Percentiles rank a stretch among this genome's conserved stretches.
Evolutionary conservation across 495 filamentous ascomycete genomes (phyloP).

Genomic region (Massariosphaeria phaeospora): DNA sequence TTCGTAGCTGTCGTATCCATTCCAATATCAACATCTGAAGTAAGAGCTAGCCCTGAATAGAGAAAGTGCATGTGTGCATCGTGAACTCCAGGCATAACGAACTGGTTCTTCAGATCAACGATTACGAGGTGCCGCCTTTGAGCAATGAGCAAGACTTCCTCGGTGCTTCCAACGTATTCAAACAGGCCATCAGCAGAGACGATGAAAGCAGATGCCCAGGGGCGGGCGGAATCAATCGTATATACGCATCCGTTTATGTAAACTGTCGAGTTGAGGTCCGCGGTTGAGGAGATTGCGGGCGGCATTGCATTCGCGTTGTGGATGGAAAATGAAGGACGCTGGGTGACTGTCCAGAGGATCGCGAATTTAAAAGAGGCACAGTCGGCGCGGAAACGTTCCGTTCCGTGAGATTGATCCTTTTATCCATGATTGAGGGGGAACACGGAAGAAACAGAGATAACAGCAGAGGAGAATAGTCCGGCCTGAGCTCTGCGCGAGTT

Average conservation of each 20-base stretch:
- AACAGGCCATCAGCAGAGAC: slow-evolving; percentile 14
- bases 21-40: slow-evolving; percentile 6
- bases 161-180: background rate
- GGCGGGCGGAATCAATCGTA: background rate
- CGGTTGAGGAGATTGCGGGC: background rate
- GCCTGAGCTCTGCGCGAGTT: too few relatives aligned
- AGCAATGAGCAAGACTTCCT: background rate
- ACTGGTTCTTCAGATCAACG: slow-evolving; percentile 11
- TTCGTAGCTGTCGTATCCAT: slow-evolving; percentile 3
- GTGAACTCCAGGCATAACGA: slow-evolving; percentile 26
- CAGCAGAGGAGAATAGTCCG: too few relatives aligned
- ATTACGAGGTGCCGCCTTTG: background rate
- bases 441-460: too few relatives aligned
- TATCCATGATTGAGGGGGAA: too few relatives aligned
- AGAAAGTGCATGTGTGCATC: slow-evolving; percentile 27
- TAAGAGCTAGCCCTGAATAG: slow-evolving; percentile 8
- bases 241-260: slow-evolving; percentile 12
- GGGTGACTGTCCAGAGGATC: too few relatives aligned
- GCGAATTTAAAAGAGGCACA: too few relatives aligned
- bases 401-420: too few relatives aligned
- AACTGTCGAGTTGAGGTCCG: background rate
- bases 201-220: slow-evolving; percentile 16
- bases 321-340: too few relatives aligned
- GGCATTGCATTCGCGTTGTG: too few relatives aligned
- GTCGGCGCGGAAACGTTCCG: too few relatives aligned